Evolutionary conservation across 2,329 filamentous ascomycete species (phyloP).

Genomic region (Raffaelea deltoideospora): DNA sequence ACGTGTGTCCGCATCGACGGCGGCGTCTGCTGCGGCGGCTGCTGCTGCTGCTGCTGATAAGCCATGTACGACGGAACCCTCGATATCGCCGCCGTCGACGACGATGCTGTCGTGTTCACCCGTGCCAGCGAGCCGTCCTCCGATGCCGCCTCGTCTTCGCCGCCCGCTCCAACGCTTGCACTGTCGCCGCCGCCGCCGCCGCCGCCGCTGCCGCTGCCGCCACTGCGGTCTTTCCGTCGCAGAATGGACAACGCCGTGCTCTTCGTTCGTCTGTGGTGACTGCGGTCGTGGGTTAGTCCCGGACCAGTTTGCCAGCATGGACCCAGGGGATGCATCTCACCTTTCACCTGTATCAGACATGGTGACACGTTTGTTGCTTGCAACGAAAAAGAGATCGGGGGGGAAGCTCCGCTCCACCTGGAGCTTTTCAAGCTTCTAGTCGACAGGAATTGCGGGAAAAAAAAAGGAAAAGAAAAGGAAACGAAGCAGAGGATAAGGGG

Average conservation of each 20-base stretch:
- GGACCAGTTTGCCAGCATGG: too few species aligned
- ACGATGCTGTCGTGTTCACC: constrained; percentile 12
- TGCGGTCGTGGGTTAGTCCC: background rate
- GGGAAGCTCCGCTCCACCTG: too few species aligned
- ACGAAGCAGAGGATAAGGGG: too few species aligned
- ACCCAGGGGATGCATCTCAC: too few species aligned
- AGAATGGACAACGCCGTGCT: constrained; percentile 38
- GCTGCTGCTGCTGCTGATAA: constrained; percentile 5
- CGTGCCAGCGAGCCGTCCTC: constrained; percentile 27
- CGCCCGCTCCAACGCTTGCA: too few species aligned
- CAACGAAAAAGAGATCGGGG: too few species aligned
- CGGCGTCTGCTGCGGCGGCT: constrained; percentile 9
- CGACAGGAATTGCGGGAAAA: too few species aligned
- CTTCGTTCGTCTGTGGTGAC: constrained; percentile 36
- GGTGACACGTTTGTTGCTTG: too few species aligned
- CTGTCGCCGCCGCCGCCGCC: too few species aligned
- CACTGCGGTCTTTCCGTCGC: constrained; percentile 29
- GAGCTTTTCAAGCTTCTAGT: too few species aligned
- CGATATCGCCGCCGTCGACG: constrained; percentile 14
- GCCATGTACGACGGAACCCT: constrained; percentile 4
- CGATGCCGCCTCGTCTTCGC: constrained; percentile 27
- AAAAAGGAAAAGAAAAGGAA: too few species aligned
- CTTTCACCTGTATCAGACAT: too few species aligned
- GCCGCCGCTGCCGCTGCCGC: constrained; percentile 29
- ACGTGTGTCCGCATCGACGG: constrained; percentile 24